Conservation (phyloP, 495 filamentous ascomycete species). For the Thermochaetoides thermophila region DNA sequence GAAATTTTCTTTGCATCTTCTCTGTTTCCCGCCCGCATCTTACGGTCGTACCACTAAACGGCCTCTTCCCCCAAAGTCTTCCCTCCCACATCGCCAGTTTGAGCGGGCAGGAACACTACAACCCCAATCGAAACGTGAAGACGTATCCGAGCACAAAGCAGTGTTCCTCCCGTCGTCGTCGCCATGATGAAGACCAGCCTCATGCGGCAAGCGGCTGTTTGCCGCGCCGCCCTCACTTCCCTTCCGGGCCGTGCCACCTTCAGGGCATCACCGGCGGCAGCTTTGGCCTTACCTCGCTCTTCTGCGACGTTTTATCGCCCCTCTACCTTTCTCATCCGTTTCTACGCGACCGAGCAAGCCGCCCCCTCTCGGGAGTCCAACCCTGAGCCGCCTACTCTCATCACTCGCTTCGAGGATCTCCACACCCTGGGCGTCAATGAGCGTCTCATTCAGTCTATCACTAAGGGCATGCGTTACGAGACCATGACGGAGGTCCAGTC, state of each 20-base stretch:
- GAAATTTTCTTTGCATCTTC: slow-evolving; percentile 6
- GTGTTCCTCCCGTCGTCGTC: no score
- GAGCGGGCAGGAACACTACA: no score
- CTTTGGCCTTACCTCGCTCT: slow-evolving; percentile 6
- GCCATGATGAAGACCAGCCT: slow-evolving; percentile 19
- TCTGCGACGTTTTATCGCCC: slow-evolving; percentile 9
- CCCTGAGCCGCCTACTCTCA: slow-evolving; percentile 5
- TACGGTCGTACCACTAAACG: no score
- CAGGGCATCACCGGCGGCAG: slow-evolving; percentile 9
- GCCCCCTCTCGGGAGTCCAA: slow-evolving; percentile 12
- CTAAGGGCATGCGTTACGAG: slow-evolving; percentile 55
- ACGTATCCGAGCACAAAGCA: no score
- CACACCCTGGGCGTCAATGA: slow-evolving; percentile 43
- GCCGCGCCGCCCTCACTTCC: slow-evolving; percentile 12
- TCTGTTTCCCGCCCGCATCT: no score
- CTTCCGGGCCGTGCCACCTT: slow-evolving; percentile 14
- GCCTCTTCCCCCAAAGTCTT: neutral
- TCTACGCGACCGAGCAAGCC: slow-evolving; percentile 25
- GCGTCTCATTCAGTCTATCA: slow-evolving; percentile 53
- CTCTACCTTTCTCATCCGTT: slow-evolving; percentile 13
- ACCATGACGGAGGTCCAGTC: slow-evolving; percentile 91
- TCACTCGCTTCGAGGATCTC: slow-evolving; percentile 62
- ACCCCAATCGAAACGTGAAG: no score
- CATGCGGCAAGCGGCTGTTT: slow-evolving; percentile 15
- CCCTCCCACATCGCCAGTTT: slow-evolving; percentile 1